Percentiles rank a stretch among this genome's conserved stretches.
Conservation (phyloP, 257 asterid species). For the Solanum peruvianum region DNA sequence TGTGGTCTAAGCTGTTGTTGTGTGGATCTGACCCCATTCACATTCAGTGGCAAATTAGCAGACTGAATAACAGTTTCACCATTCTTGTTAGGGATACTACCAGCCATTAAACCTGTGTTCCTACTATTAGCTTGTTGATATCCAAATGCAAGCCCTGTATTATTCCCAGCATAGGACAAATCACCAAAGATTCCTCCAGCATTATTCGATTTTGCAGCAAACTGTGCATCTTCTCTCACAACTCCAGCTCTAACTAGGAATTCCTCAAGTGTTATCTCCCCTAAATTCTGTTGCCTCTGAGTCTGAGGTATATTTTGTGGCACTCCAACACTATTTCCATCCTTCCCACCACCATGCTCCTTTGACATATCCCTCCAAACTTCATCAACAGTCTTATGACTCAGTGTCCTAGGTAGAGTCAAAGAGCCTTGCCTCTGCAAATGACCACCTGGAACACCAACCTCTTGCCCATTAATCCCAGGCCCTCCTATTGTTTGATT, state of each 20-base stretch:
- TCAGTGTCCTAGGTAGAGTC: conserved; percentile 76
- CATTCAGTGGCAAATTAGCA: conserved; percentile 38
- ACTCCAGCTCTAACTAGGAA: conserved; percentile 79
- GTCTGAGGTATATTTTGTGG: conserved; percentile 42
- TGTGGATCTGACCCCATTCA: conserved; percentile 42
- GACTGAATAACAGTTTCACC: conserved; percentile 28
- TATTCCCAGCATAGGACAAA: conserved; percentile 19
- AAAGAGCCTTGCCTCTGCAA: conserved; percentile 84
- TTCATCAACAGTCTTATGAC: conserved; percentile 95
- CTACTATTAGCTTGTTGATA: conserved; percentile 27
- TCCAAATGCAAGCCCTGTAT: conserved; percentile 34
- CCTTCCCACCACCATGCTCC: conserved; percentile 32
- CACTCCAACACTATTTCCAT: conserved; percentile 12
- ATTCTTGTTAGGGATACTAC: conserved; percentile 21
- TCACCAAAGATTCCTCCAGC: conserved; percentile 31
- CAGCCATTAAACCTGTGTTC: conserved; percentile 26
- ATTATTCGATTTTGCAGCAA: conserved; percentile 25
- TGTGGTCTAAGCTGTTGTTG: conserved; percentile 19
- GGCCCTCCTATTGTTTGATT: conserved; percentile 44
- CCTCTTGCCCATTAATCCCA: conserved; percentile 10
- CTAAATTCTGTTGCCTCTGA: conserved; percentile 64
- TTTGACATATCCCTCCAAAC: conserved; percentile 79
- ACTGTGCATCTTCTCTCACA: conserved; percentile 62
- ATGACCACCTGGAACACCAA: conserved; percentile 24
- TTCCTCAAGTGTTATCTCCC: conserved; percentile 89